phyloP scores from a whole-genome alignment of 2,329 filamentous ascomycete genomes.

The Herpotrichia juniperi region DNA sequence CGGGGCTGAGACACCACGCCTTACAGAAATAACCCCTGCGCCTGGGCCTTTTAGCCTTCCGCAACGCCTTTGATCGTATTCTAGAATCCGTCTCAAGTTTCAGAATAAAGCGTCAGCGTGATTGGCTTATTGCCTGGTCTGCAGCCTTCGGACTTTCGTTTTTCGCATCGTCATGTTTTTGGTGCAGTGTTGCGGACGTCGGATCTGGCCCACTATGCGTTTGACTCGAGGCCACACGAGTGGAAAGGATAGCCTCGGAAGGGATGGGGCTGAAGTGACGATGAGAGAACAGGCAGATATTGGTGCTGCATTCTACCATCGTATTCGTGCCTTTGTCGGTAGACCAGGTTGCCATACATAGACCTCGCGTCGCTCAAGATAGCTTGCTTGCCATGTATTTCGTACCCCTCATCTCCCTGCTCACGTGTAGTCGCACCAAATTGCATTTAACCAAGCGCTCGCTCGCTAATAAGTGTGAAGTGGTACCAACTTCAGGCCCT shows the following conservation, averaged over 20 bases:
- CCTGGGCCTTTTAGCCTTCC: not conserved
- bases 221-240: not conserved
- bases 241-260: not conserved
- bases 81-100: slow-evolving; percentile 3
- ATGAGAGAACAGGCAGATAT: not conserved
- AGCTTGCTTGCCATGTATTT: not conserved
- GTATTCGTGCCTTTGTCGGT: too few species aligned
- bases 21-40: not conserved
- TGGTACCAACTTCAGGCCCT: not conserved
- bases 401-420: not conserved
- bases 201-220: not conserved
- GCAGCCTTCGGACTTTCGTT: not conserved
- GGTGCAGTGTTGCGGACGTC: slow-evolving; percentile 1
- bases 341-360: not conserved
- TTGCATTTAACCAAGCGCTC: not conserved
- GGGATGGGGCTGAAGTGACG: not conserved
- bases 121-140: not conserved
- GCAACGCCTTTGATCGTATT: not conserved
- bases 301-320: not conserved
- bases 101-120: slow-evolving; percentile 2
- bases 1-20: not conserved
- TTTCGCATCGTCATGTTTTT: not conserved
- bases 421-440: not conserved
- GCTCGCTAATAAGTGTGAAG: not conserved
- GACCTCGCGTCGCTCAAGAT: not conserved